Conservation (phyloP, 352 stramenopile species). For the Phytophthora meadii region DNA sequence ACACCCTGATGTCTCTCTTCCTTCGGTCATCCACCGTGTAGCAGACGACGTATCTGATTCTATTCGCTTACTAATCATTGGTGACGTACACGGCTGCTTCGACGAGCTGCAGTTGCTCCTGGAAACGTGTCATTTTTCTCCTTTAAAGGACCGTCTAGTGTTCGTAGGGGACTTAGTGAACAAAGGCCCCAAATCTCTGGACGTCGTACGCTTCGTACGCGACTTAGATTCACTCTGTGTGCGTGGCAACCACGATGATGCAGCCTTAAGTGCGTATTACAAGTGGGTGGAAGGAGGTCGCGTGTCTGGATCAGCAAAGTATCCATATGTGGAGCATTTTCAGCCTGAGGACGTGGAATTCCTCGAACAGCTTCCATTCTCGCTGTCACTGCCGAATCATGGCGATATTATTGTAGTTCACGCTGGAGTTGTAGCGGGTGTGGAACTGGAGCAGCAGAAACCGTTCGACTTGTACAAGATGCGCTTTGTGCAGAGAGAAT, state of each 20-base stretch:
- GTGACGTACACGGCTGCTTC: slow-evolving; percentile 93
- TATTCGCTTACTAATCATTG: slow-evolving; percentile 82
- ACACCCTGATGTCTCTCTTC: slow-evolving; percentile 60
- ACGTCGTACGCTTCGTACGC: slow-evolving; percentile 82
- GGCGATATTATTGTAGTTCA: slow-evolving; percentile 69
- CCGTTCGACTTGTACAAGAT: slow-evolving; percentile 94
- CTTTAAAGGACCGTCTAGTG: slow-evolving; percentile 70
- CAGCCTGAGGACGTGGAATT: slow-evolving; percentile 65
- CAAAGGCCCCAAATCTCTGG: slow-evolving; percentile 88
- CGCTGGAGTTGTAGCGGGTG: slow-evolving; percentile 65
- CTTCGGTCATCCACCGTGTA: slow-evolving; percentile 50
- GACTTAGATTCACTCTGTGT: slow-evolving; percentile 63
- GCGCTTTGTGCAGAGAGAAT: slow-evolving; percentile 63
- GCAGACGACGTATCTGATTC: slow-evolving; percentile 35
- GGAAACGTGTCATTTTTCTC: slow-evolving; percentile 48
- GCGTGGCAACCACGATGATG: slow-evolving; percentile 86
- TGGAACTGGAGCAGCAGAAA: slow-evolving; percentile 84
- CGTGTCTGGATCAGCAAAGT: slow-evolving; percentile 42
- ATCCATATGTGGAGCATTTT: slow-evolving; percentile 75
- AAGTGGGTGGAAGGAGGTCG: slow-evolving; percentile 38
- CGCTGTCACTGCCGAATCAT: slow-evolving; percentile 66
- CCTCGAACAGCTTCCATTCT: slow-evolving; percentile 82
- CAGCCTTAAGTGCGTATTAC: slow-evolving; percentile 68
- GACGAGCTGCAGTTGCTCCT: slow-evolving; percentile 83
- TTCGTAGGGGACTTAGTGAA: slow-evolving; percentile 94